A percentile compares a stretch with the other conserved stretches of the same genome.
phyloP scores from a whole-genome alignment of 2,329 filamentous ascomycete genomes.

The Pseudogymnoascus sp. region DNA sequence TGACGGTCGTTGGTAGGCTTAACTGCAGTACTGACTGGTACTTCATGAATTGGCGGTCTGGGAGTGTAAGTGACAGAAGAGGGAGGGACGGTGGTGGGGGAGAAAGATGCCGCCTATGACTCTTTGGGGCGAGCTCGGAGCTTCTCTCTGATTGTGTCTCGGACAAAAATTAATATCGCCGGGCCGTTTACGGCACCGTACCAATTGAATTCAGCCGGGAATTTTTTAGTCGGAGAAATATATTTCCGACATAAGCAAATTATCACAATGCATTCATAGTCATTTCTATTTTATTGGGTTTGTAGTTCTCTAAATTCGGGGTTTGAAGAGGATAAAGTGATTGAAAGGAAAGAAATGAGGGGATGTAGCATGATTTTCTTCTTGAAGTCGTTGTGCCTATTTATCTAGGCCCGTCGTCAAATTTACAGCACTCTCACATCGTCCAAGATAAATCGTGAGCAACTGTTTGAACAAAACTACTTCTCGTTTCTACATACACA shows the following conservation, averaged over 20 bases:
- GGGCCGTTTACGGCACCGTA: neutral
- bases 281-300: too few relatives aligned
- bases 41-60: slow-evolving; percentile 3
- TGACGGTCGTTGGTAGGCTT: slow-evolving; percentile 5
- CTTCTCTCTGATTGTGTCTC: neutral
- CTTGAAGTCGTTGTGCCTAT: too few relatives aligned
- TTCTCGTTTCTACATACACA: slow-evolving; percentile 5
- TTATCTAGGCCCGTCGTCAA: neutral
- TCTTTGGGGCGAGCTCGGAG: slow-evolving; percentile 7
- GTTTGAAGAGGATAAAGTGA: too few relatives aligned
- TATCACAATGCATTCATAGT: neutral
- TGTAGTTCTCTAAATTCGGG: too few relatives aligned
- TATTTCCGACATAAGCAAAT: neutral
- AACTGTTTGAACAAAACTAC: slow-evolving; percentile 4
- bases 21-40: slow-evolving; percentile 4
- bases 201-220: neutral
- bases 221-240: neutral
- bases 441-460: neutral
- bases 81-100: neutral
- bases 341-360: too few relatives aligned
- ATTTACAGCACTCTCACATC: neutral
- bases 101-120: slow-evolving; percentile 1
- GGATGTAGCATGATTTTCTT: neutral
- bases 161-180: neutral
- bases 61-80: neutral